Conservation (phyloP, 2,329 filamentous ascomycete species). For the Stachybotrys chartarum region DNA sequence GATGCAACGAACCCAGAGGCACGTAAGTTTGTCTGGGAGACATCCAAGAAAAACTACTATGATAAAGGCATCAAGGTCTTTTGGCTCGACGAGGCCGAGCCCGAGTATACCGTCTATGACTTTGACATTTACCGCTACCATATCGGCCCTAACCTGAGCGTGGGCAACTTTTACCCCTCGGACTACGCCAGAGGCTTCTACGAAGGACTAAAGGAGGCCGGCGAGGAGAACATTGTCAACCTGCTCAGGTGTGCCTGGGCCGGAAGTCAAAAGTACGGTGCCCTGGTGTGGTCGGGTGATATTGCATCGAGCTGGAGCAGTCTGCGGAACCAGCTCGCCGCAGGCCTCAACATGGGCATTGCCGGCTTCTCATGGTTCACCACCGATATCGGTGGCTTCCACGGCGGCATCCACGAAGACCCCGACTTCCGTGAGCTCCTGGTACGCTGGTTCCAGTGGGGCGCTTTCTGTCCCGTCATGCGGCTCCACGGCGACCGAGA, state of each 20-base stretch:
- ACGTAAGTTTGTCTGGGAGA: constrained; percentile 49
- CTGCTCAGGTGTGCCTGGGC: constrained; percentile 38
- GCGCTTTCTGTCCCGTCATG: constrained; percentile 57
- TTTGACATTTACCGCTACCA: constrained; percentile 50
- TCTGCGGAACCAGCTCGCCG: constrained; percentile 51
- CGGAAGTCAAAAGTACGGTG: constrained; percentile 51
- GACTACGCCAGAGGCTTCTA: constrained; percentile 52
- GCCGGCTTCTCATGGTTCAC: constrained; percentile 60
- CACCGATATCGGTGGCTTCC: constrained; percentile 61
- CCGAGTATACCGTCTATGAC: constrained; percentile 55
- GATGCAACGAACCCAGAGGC: constrained; percentile 55
- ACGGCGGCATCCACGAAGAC: constrained; percentile 51
- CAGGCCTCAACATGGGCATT: constrained; percentile 56
- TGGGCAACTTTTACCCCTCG: constrained; percentile 52
- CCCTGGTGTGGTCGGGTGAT: constrained; percentile 58
- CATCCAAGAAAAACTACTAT: constrained; percentile 51
- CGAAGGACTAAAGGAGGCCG: constrained; percentile 44
- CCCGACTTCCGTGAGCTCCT: constrained; percentile 52
- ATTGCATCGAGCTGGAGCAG: constrained; percentile 54
- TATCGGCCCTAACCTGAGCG: constrained; percentile 22
- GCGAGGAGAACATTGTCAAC: constrained; percentile 49
- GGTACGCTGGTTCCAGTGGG: constrained; percentile 62
- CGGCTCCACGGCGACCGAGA: constrained; percentile 57
- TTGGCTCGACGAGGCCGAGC: constrained; percentile 62
- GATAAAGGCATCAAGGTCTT: constrained; percentile 53